These are phyloP conservation scores for Candida chauliodis DNA, from an alignment of 805 yeast genomes.

Conservation along the genomic window DNA sequence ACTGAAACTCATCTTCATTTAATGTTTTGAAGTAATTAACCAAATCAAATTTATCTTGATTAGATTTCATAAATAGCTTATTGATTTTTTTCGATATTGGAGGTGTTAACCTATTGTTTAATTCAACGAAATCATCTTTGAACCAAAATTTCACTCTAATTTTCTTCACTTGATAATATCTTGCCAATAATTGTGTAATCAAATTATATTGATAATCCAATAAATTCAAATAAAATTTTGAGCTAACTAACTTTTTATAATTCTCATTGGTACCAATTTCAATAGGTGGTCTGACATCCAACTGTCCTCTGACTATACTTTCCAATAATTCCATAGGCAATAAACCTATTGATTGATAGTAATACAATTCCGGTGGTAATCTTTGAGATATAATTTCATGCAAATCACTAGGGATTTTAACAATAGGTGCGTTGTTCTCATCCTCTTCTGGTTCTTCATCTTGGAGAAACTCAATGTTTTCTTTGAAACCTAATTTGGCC, in stretches of 20 bases:
- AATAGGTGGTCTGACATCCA: slow-evolving; percentile 60
- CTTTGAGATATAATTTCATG: slow-evolving; percentile 81
- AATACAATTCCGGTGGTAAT: slow-evolving; percentile 80
- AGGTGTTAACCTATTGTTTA: slow-evolving; percentile 54
- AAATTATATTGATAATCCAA: slow-evolving; percentile 64
- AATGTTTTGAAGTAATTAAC: slow-evolving; percentile 18
- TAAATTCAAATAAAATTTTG: slow-evolving; percentile 42
- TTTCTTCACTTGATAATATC: slow-evolving; percentile 79
- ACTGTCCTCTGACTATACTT: slow-evolving; percentile 61
- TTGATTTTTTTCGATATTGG: slow-evolving; percentile 42
- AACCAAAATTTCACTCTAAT: slow-evolving; percentile 57
- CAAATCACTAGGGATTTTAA: slow-evolving; percentile 67
- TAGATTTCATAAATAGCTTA: slow-evolving; percentile 17
- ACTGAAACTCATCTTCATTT: slow-evolving; percentile 15
- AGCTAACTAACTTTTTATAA: slow-evolving; percentile 53
- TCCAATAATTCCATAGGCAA: slow-evolving; percentile 61
- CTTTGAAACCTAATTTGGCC: slow-evolving; percentile 27
- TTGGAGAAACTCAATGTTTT: slow-evolving; percentile 17
- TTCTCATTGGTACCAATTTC: slow-evolving; percentile 57
- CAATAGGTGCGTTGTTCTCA: slow-evolving; percentile 1
- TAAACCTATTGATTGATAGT: slow-evolving; percentile 77
- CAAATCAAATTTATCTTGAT: slow-evolving; percentile 21
- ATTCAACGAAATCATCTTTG: slow-evolving; percentile 36
- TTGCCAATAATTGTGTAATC: slow-evolving; percentile 67
- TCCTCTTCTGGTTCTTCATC: slow-evolving; percentile 15